A percentile compares a stretch with the other conserved stretches of the same genome.
These are phyloP conservation scores for Penicillium coffeae DNA, from an alignment of 495 filamentous ascomycete genomes.

Conservation along the genomic window DNA sequence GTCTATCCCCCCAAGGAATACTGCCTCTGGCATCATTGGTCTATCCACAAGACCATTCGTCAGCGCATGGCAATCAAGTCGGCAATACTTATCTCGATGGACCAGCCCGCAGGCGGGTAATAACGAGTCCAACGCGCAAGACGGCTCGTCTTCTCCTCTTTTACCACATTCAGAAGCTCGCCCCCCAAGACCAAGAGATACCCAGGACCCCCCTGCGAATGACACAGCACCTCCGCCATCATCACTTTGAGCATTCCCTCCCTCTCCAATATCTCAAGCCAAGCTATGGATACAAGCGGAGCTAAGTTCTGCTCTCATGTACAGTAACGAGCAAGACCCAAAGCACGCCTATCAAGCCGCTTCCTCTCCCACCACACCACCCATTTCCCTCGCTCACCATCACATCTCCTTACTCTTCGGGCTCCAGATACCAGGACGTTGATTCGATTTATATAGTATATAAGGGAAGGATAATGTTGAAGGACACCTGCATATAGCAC, in stretches of 20 bases:
- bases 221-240: neutral
- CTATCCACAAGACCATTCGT: conserved; percentile 29
- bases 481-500: too few relatives aligned
- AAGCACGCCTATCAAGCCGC: too few relatives aligned
- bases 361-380: too few relatives aligned
- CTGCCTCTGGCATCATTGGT: conserved; percentile 21
- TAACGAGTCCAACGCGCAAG: conserved; percentile 2
- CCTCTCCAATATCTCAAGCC: neutral
- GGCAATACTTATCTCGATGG: conserved; percentile 25
- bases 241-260: conserved; percentile 2
- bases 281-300: too few relatives aligned
- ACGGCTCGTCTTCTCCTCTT: conserved; percentile 16
- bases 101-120: conserved; percentile 21
- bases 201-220: neutral
- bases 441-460: conserved; percentile 1
- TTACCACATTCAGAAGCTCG: conserved; percentile 8
- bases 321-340: too few relatives aligned
- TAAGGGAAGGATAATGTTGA: too few relatives aligned
- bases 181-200: conserved; percentile 2
- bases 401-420: neutral
- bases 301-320: too few relatives aligned
- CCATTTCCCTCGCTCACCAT: too few relatives aligned
- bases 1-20: neutral
- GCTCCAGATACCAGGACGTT: neutral
- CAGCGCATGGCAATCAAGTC: conserved; percentile 27